Evolutionary conservation across 2,329 filamentous ascomycete species (phyloP).

Genomic region (Stagonosporopsis tanaceti): DNA sequence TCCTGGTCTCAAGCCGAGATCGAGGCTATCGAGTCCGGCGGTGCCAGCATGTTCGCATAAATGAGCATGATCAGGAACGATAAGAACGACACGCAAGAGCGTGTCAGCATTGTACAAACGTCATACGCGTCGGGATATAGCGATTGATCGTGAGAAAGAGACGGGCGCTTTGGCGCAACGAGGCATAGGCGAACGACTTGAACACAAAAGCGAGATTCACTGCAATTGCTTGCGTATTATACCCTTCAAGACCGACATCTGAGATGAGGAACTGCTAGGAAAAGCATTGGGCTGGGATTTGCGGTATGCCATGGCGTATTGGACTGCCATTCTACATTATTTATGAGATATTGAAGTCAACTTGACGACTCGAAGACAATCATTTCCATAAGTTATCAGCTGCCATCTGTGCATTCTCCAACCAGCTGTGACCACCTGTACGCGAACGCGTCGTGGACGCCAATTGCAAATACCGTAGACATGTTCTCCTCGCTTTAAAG

Average conservation of each 20-base stretch:
- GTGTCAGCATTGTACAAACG: conserved; percentile 32
- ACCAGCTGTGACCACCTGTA: background rate
- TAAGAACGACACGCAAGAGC: conserved; percentile 22
- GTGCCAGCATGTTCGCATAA: conserved; percentile 71
- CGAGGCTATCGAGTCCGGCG: conserved; percentile 92
- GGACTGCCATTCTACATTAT: conserved; percentile 19
- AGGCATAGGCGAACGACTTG: conserved; percentile 14
- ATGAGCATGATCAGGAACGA: conserved; percentile 22
- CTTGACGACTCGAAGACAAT: background rate
- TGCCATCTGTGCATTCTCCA: background rate
- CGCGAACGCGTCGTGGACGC: background rate
- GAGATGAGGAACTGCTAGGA: conserved; percentile 22
- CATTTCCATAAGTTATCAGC: background rate
- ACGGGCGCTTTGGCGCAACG: conserved; percentile 13
- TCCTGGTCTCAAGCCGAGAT: conserved; percentile 84
- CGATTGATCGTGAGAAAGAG: conserved; percentile 16
- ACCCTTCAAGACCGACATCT: conserved; percentile 38
- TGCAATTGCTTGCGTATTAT: conserved; percentile 36
- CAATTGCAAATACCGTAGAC: background rate
- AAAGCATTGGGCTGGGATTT: conserved; percentile 17
- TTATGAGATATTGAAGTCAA: conserved; percentile 19
- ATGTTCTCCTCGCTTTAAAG: background rate
- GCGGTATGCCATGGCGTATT: conserved; percentile 19
- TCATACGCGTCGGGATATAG: conserved; percentile 23
- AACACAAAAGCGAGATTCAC: conserved; percentile 30